phyloP scores from a whole-genome alignment of 306 rosid genomes.

The Pyrus communis region DNA sequence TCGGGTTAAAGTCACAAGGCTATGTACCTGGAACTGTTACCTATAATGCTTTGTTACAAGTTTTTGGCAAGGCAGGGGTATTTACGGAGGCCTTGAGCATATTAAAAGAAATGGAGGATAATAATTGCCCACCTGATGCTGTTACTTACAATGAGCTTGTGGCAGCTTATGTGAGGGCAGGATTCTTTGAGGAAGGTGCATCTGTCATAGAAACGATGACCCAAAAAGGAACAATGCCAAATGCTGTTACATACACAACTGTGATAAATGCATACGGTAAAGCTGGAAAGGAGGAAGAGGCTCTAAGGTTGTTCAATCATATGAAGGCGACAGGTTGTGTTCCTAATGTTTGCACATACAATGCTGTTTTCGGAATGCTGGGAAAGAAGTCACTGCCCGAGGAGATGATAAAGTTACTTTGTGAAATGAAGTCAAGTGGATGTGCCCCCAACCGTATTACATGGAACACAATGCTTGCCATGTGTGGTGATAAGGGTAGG shows the following conservation, averaged over 20 bases:
- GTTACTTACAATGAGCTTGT: constrained; percentile 92
- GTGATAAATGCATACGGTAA: constrained; percentile 79
- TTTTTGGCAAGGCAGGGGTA: constrained; percentile 84
- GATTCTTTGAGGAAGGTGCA: constrained; percentile 74
- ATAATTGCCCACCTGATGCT: constrained; percentile 59
- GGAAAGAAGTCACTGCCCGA: constrained; percentile 67
- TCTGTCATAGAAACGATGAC: constrained; percentile 75
- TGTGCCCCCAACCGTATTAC: constrained; percentile 79
- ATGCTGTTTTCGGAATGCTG: constrained; percentile 64
- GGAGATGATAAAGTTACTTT: constrained; percentile 62
- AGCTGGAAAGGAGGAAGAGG: constrained; percentile 69
- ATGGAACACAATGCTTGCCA: constrained; percentile 92
- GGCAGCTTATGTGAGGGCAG: constrained; percentile 84
- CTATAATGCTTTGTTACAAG: constrained; percentile 75
- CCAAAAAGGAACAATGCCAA: constrained; percentile 62
- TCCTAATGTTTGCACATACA: constrained; percentile 75
- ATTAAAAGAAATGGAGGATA: constrained; percentile 80
- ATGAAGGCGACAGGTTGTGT: constrained; percentile 90
- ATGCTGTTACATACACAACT: constrained; percentile 87
- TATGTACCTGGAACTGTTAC: constrained; percentile 78
- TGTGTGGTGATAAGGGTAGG: constrained; percentile 78
- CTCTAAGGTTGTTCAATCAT: constrained; percentile 53
- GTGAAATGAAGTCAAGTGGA: constrained; percentile 77
- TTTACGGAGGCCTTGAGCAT: constrained; percentile 70
- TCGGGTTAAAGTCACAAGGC: constrained; percentile 52